These are phyloP conservation scores for Cladosporium sp. DNA, from an alignment of 2,329 filamentous ascomycete genomes.

Conservation along the genomic window DNA sequence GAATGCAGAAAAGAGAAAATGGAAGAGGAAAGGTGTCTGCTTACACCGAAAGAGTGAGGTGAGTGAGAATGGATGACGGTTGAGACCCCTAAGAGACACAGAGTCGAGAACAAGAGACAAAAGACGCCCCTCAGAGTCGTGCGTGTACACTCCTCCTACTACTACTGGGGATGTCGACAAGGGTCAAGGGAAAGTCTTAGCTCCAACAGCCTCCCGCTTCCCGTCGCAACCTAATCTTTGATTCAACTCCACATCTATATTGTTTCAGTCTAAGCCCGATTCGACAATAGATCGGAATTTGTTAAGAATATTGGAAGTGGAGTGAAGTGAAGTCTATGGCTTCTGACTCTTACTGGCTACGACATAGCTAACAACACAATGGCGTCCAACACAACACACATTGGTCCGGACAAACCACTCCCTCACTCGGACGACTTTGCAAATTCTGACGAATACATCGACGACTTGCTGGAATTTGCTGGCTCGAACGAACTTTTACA, in stretches of 20 bases:
- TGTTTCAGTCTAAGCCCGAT: slow-evolving; percentile 3
- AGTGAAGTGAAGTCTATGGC: slow-evolving; percentile 7
- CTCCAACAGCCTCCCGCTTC: not conserved
- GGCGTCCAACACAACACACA: not conserved
- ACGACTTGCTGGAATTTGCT: slow-evolving; percentile 71
- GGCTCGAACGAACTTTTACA: slow-evolving; percentile 72
- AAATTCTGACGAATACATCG: slow-evolving; percentile 71
- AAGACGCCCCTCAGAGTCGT: not conserved
- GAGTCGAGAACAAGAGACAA: no score
- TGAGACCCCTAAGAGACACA: no score
- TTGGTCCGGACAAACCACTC: slow-evolving; percentile 49
- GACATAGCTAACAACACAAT: not conserved
- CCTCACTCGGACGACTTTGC: slow-evolving; percentile 68
- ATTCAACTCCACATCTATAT: not conserved
- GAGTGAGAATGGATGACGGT: no score
- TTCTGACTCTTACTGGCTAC: no score
- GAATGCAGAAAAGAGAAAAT: no score
- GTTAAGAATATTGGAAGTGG: no score
- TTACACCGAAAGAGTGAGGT: no score
- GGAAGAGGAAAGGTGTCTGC: no score
- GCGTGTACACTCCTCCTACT: no score
- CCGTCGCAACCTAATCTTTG: not conserved
- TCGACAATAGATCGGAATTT: not conserved
- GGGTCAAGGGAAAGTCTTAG: not conserved
- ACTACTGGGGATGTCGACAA: no score